Evolutionary conservation across 2,329 filamentous ascomycete genomes (phyloP), one percentile per base, ranked within the genome.

Genomic region (Fusarium denticulatum): DNA sequence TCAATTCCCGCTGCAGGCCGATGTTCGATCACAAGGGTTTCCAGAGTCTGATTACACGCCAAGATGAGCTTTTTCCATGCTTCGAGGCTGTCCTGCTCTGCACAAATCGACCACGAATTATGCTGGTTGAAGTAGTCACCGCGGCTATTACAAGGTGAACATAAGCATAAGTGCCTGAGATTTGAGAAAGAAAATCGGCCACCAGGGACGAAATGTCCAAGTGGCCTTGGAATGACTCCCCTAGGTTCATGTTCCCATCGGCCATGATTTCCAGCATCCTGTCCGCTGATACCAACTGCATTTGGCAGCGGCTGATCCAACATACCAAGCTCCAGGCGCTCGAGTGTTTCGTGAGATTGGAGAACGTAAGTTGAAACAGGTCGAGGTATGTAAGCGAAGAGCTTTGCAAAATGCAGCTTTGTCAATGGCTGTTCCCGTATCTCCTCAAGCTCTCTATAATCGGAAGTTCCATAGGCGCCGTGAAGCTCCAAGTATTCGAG

Each of bases 301-400:
- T 15, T 30, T 1, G 52, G 39, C 6, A 64, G 45, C 3, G 75
- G 72, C 5, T 14, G 18, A n/a, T 71, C 63, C 2, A 77, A 15
- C 15, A 77, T 36, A 2, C 68, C 72, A 7, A 77, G 63, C 13
- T 77, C 74, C 2, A 77, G 6, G 1, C 63, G 50, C 7, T 76
- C 47, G 1, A 76, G 56, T 1, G 37, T 63, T 1, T 10, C 1
- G 5, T 34, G 43, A 4, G 70, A 70, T n/a, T 28, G 26, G 1
- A 72, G 63, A 15, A 74, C 13, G 43, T 67, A 77, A 6, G 34
- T 7, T 6, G 42, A 30, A 40, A 68, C 34, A 4, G 15, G 3
- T 14, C 34, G 58, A 0, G 74, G 72, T 11, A 77, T 53, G 8
- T 74, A 74, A 2, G 26, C 67, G 32, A 50, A 67, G 10, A 77